These are phyloP conservation scores for Dittrichia graveolens DNA, from an alignment of 129 eudicot species.

Conservation along the genomic window DNA sequence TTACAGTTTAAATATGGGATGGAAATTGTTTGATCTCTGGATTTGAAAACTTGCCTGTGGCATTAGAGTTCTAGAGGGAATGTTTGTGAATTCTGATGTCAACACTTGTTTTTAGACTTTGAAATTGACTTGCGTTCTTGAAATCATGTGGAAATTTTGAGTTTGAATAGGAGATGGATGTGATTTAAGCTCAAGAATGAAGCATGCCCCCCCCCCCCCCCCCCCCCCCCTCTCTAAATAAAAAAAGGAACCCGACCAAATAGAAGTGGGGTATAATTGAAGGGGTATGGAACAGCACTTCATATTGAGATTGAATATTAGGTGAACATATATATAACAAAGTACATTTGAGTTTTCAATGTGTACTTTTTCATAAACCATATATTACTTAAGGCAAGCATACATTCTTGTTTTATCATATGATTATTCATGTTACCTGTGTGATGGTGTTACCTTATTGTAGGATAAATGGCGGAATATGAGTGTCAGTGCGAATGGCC, in stretches of 20 bases:
- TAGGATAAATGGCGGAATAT: conserved; percentile 96
- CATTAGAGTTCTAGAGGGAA: not conserved
- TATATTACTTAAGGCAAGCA: not conserved
- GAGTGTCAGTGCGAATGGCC: conserved; percentile 73
- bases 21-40: not conserved
- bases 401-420: not conserved
- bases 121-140: not conserved
- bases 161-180: too few relatives aligned
- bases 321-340: too few relatives aligned
- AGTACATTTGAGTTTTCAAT: too few relatives aligned
- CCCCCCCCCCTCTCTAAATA: too few relatives aligned
- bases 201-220: too few relatives aligned
- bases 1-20: not conserved
- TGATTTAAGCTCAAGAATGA: too few relatives aligned
- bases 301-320: too few relatives aligned
- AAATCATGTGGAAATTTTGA: not conserved
- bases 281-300: too few relatives aligned
- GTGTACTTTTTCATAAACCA: too few relatives aligned
- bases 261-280: too few relatives aligned
- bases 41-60: not conserved
- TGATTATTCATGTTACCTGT: not conserved
- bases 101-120: not conserved
- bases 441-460: conserved; percentile 1
- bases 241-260: too few relatives aligned
- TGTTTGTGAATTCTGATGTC: conserved; percentile 13